Evolutionary conservation across 2,329 filamentous ascomycete genomes (phyloP), one percentile per base, ranked within the genome.

Genomic region (Seiridium cupressi): DNA sequence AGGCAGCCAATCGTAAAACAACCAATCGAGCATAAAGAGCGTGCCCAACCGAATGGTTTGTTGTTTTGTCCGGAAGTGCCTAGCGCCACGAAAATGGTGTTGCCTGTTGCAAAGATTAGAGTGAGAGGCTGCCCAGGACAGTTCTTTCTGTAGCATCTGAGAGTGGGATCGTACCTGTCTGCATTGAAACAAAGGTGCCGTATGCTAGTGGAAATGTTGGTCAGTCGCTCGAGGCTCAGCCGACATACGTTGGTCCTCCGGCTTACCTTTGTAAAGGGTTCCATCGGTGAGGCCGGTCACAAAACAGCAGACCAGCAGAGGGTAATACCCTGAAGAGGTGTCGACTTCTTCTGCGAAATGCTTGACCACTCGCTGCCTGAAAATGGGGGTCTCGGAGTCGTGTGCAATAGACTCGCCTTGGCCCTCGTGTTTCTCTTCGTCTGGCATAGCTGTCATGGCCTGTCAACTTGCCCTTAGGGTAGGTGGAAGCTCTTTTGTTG

Each of bases 121-220:
- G n/a, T 44, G 51, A 44, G 18, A 26, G 18, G 18, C 18, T 26
- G 18, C 18, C 18, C 18, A 26, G 18, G 18, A 26, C 18, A 26
- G 18, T 26, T 26, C 18, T 26, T 26, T 26, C 18, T 26, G 18
- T 26, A 26, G 18, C 1, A 26, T 1, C 18, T 26, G 18, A 26
- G 18, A 26, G 18, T 26, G 34, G 35, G 9, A 26, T 42, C 67
- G 48, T 64, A 69, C 70, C 69, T 40, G 70, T 72, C 61, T 77
- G 75, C 75, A 77, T 77, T 1, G 74, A 76, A 9, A 78, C 76
- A 60, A 78, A 78, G 10, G 75, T 78, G 34, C 74, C 72, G 51
- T 77, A 78, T 4, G 75, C 76, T 78, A 40, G 5, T 11, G 44
- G 34, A 11, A 32, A 18, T 36, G 38, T 8, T 5, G 38, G 38